Percentiles rank a stretch among this genome's conserved stretches.
These are phyloP conservation scores for Bifiguratus adelaidae DNA, from an alignment of 192 early-diverging fungal genomes.

Conservation along the genomic window DNA sequence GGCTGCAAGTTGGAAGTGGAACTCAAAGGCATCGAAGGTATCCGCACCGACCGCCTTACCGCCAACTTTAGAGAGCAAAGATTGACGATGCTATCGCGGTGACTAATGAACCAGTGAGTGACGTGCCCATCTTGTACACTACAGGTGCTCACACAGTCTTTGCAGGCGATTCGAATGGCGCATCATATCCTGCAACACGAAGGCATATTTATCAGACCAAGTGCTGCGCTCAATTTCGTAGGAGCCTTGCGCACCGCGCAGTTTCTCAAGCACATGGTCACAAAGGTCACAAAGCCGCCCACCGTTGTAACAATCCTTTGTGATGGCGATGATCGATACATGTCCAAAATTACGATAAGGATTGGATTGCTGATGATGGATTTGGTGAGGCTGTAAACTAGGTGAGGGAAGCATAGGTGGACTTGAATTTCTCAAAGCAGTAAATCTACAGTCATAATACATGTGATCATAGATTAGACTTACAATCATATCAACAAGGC, in stretches of 20 bases:
- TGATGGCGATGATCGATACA: neutral
- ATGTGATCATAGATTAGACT: too few relatives aligned
- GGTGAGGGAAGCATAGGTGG: neutral
- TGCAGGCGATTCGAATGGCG: neutral
- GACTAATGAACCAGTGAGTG: neutral
- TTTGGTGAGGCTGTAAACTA: neutral
- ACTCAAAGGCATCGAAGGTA: neutral
- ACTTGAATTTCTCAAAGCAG: neutral
- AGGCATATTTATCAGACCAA: neutral
- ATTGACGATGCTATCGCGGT: neutral
- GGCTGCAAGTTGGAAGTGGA: neutral
- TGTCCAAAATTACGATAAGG: neutral
- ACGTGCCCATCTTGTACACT: neutral
- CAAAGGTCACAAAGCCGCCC: neutral
- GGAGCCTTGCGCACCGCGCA: neutral
- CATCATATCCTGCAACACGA: neutral
- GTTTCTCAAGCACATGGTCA: neutral
- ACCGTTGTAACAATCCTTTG: neutral
- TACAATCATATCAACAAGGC: too few relatives aligned
- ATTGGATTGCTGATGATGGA: neutral
- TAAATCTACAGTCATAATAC: too few relatives aligned
- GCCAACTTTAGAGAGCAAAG: neutral
- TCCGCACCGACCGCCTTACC: neutral
- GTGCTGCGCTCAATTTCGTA: neutral
- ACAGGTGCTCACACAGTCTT: neutral